phyloP scores from a whole-genome alignment of 805 yeast genomes.

The Lachancea mirantina region DNA sequence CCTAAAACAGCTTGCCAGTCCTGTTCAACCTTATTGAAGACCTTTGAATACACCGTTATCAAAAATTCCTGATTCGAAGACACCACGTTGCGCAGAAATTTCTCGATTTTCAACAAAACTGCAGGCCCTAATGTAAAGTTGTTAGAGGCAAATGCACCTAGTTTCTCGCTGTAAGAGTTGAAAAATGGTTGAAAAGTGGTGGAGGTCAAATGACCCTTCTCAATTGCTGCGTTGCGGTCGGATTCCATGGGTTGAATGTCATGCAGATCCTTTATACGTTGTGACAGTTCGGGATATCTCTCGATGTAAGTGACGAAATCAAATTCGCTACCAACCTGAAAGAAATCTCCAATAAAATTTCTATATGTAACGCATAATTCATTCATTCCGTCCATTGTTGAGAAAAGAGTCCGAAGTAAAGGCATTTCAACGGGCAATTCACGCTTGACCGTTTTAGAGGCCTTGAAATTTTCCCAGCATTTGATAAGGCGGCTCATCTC shows the following conservation, averaged over 20 bases:
- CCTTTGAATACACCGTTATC: conserved; percentile 42
- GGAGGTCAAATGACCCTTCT: conserved; percentile 39
- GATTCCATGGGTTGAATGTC: conserved; percentile 36
- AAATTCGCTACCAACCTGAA: conserved; percentile 37
- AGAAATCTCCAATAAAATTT: conserved; percentile 39
- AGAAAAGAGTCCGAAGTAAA: background rate
- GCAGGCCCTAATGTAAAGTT: conserved; percentile 38
- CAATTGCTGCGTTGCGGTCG: conserved; percentile 43
- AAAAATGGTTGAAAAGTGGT: conserved; percentile 37
- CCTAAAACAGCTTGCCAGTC: conserved; percentile 57
- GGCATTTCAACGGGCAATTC: conserved; percentile 4
- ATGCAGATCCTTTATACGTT: conserved; percentile 25
- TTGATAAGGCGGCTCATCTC: conserved; percentile 2
- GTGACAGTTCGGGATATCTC: conserved; percentile 17
- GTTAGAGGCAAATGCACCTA: conserved; percentile 32
- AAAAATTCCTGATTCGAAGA: conserved; percentile 60
- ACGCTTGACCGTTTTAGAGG: conserved; percentile 11
- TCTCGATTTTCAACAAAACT: conserved; percentile 37
- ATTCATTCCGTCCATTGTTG: conserved; percentile 13
- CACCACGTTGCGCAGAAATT: conserved; percentile 30
- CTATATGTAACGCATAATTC: conserved; percentile 38
- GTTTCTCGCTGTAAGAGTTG: conserved; percentile 21
- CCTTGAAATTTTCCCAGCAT: conserved; percentile 17
- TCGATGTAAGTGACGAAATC: conserved; percentile 41
- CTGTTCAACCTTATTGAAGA: conserved; percentile 43